Evolutionary conservation across 257 asterid species (phyloP).

Genomic region (Misopates orontium): DNA sequence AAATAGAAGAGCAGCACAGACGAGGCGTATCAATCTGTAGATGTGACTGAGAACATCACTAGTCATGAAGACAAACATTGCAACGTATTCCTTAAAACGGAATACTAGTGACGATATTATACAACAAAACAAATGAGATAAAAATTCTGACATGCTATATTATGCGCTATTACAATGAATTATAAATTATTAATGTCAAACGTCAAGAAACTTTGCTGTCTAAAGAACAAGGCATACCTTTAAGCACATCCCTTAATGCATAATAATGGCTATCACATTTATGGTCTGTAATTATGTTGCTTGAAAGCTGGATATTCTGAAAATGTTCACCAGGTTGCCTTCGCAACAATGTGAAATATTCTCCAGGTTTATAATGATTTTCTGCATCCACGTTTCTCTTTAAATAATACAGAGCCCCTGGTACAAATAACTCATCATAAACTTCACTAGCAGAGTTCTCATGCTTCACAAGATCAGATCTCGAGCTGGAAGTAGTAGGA

Average conservation of each 20-base stretch:
- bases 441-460: slow-evolving; percentile 22
- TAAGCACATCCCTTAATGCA: slow-evolving; percentile 86
- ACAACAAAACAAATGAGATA: too few species aligned
- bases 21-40: too few species aligned
- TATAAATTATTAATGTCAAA: slow-evolving; percentile 2
- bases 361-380: slow-evolving; percentile 30
- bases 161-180: neutral
- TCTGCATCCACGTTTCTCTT: slow-evolving; percentile 55
- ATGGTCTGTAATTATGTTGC: slow-evolving; percentile 82
- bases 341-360: slow-evolving; percentile 67
- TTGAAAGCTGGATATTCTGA: slow-evolving; percentile 72
- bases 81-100: too few species aligned
- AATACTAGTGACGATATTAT: too few species aligned
- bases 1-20: too few species aligned
- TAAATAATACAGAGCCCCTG: slow-evolving; percentile 68
- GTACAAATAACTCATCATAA: slow-evolving; percentile 62
- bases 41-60: too few species aligned
- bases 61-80: too few species aligned
- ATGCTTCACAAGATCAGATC: slow-evolving; percentile 25
- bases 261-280: slow-evolving; percentile 82
- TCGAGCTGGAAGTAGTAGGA: slow-evolving; percentile 29
- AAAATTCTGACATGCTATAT: too few species aligned
- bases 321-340: slow-evolving; percentile 82
- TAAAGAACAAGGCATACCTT: slow-evolving; percentile 66
- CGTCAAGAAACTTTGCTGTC: slow-evolving; percentile 38